phyloP scores from a whole-genome alignment of 2,329 filamentous ascomycete species.

The Paecilomyces dactylethromorphus region DNA sequence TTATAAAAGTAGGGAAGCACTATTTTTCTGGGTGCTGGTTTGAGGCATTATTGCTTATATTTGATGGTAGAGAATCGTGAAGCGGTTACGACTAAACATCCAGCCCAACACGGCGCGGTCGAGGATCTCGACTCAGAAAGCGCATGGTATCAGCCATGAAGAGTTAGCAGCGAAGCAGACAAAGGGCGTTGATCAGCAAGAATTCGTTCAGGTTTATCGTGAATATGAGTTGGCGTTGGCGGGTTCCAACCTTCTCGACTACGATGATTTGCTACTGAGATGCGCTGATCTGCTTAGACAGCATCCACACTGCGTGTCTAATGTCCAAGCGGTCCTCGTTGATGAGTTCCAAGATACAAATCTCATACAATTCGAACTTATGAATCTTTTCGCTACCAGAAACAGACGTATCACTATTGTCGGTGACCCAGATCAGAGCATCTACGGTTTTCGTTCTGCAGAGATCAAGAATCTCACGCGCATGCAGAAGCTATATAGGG shows the following conservation, averaged over 20 bases:
- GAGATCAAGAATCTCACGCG: conserved; percentile 82
- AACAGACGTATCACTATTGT: conserved; percentile 82
- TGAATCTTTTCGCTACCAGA: conserved; percentile 74
- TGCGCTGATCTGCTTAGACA: conserved; percentile 71
- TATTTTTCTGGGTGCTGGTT: neutral
- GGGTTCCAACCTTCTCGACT: conserved; percentile 79
- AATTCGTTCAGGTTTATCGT: conserved; percentile 60
- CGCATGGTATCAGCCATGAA: conserved; percentile 45
- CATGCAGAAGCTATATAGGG: conserved; percentile 68
- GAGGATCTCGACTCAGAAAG: conserved; percentile 64
- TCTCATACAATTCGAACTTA: conserved; percentile 86
- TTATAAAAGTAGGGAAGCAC: conserved; percentile 53
- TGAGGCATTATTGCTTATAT: conserved; percentile 6
- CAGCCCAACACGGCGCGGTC: conserved; percentile 65
- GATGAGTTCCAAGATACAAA: conserved; percentile 99
- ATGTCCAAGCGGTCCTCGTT: conserved; percentile 84
- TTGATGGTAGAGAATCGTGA: conserved; percentile 58
- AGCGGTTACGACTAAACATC: conserved; percentile 60
- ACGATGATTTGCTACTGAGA: conserved; percentile 81
- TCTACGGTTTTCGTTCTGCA: conserved; percentile 91
- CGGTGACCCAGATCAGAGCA: conserved; percentile 94
- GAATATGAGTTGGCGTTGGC: conserved; percentile 74
- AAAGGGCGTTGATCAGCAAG: conserved; percentile 46
- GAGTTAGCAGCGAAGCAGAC: conserved; percentile 33
- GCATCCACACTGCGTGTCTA: conserved; percentile 75